Evolutionary conservation across 306 rosid genomes (phyloP).

Genomic region (Gastrolobium bilobum): DNA sequence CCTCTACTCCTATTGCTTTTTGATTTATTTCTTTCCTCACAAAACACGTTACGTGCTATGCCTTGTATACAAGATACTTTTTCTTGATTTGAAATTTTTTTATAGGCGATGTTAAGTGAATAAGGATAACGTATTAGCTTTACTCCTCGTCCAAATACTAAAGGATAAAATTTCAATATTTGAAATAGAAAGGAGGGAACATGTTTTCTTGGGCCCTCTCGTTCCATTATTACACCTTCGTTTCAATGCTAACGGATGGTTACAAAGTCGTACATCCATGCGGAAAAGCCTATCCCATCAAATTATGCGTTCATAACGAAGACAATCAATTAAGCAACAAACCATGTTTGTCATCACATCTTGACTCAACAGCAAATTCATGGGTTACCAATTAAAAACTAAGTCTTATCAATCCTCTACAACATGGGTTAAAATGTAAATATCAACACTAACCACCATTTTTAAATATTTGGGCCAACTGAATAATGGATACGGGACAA

Average conservation of each 20-base stretch:
- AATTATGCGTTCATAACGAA: neutral
- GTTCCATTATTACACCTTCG: slow-evolving; percentile 15
- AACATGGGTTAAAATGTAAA: no score
- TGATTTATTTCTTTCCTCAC: no score
- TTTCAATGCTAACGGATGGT: neutral
- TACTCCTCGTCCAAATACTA: slow-evolving; percentile 33
- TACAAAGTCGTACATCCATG: slow-evolving; percentile 5
- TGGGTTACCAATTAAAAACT: no score
- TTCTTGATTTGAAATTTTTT: neutral
- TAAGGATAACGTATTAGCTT: neutral
- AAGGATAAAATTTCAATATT: slow-evolving; percentile 38
- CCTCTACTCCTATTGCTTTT: no score
- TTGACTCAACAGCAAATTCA: no score
- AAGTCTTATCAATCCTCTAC: no score
- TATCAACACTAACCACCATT: no score
- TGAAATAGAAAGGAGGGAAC: slow-evolving; percentile 50
- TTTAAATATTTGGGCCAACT: no score
- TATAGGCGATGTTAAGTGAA: neutral
- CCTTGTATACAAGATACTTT: neutral
- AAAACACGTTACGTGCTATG: no score
- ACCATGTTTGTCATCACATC: no score
- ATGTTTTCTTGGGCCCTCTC: slow-evolving; percentile 33
- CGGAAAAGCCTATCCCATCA: neutral
- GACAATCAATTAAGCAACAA: no score
- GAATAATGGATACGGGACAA: no score